A percentile compares a stretch with the other conserved stretches of the same genome.
phyloP scores from a whole-genome alignment of 257 asterid genomes.

The Nicotiana knightiana region DNA sequence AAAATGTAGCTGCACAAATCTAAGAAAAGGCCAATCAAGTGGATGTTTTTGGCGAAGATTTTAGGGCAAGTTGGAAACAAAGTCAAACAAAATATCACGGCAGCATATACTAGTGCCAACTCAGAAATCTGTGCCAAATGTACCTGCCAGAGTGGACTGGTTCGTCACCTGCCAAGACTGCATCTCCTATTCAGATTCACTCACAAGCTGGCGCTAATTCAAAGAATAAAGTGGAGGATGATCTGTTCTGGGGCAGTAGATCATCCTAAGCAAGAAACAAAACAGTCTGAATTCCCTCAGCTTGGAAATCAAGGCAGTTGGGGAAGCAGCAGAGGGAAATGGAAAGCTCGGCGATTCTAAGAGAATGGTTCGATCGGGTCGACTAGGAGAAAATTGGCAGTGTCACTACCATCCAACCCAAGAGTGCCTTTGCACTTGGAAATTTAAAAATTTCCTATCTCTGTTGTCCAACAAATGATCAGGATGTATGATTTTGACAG shows the following conservation, averaged over 20 bases:
- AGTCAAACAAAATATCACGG: not conserved
- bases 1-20: too few species aligned
- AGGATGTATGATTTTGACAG: too few species aligned
- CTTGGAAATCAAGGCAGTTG: conserved; percentile 50
- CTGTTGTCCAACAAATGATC: too few species aligned
- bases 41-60: too few species aligned
- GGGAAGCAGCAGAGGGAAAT: conserved; percentile 36
- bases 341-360: too few species aligned
- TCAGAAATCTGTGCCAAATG: conserved; percentile 52
- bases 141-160: conserved; percentile 50
- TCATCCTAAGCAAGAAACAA: conserved; percentile 62
- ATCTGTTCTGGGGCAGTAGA: conserved; percentile 91
- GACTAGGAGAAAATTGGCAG: too few species aligned
- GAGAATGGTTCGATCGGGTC: too few species aligned
- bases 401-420: too few species aligned
- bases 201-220: conserved; percentile 40
- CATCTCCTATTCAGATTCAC: conserved; percentile 48
- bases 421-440: too few species aligned
- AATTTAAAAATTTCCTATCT: too few species aligned
- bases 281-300: conserved; percentile 75
- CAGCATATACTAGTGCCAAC: conserved; percentile 42
- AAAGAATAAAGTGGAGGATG: conserved; percentile 70
- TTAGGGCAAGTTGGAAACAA: too few species aligned
- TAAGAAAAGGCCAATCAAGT: too few species aligned
- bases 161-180: conserved; percentile 61